These are phyloP conservation scores for Pythium biforme DNA, from an alignment of 352 stramenopile genomes.

Conservation along the genomic window DNA sequence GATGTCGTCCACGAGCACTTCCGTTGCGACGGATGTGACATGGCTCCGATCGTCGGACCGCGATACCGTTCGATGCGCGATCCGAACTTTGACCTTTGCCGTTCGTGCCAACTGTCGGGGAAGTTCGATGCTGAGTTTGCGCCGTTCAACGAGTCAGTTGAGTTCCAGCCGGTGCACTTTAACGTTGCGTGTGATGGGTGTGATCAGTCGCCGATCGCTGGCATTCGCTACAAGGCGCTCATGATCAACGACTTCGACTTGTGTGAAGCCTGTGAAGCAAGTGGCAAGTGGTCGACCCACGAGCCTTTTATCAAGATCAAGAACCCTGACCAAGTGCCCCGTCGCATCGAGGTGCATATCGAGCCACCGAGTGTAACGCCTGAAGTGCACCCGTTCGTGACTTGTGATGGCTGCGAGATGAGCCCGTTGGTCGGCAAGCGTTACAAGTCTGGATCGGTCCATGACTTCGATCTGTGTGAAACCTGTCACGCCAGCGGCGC, in stretches of 20 bases:
- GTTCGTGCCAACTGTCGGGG: slow-evolving; percentile 19
- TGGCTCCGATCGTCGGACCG: slow-evolving; percentile 34
- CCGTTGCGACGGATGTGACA: slow-evolving; percentile 39
- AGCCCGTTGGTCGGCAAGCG: slow-evolving; percentile 53
- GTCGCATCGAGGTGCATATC: slow-evolving; percentile 20
- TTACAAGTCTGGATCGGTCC: slow-evolving; percentile 76
- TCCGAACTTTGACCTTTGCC: slow-evolving; percentile 42
- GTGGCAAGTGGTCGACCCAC: slow-evolving; percentile 25
- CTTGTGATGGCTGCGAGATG: slow-evolving; percentile 48
- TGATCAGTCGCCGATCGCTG: slow-evolving; percentile 58
- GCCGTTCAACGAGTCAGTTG: slow-evolving; percentile 24
- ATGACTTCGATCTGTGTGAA: slow-evolving; percentile 80
- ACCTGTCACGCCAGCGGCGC: slow-evolving; percentile 47
- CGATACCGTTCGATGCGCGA: slow-evolving; percentile 34
- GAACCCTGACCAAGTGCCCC: slow-evolving; percentile 32
- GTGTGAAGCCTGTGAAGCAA: slow-evolving; percentile 47
- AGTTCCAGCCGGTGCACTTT: slow-evolving; percentile 30
- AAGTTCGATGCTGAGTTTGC: slow-evolving; percentile 12
- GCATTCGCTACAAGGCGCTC: slow-evolving; percentile 65
- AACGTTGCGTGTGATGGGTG: slow-evolving; percentile 56
- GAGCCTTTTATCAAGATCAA: slow-evolving; percentile 62
- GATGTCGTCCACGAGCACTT: slow-evolving; percentile 28
- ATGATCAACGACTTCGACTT: slow-evolving; percentile 65
- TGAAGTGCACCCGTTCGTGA: slow-evolving; percentile 17
- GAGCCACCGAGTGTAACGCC: slow-evolving; percentile 10